Evolutionary conservation across 495 filamentous ascomycete genomes (phyloP), one percentile per base, ranked within the genome.

Genomic region (Aspergillus funiculosus): DNA sequence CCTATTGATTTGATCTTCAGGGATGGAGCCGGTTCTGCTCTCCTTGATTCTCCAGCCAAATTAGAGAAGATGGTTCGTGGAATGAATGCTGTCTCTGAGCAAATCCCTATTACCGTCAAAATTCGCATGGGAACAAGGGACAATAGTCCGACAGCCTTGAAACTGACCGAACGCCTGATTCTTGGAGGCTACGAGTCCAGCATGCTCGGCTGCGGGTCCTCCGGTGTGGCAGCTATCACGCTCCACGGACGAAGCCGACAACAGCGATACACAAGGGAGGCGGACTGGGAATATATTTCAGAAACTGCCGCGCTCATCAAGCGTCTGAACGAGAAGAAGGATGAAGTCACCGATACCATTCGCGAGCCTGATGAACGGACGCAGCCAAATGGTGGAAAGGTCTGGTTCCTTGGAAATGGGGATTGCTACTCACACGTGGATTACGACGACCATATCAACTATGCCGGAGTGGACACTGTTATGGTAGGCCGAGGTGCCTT

Each of bases 321-420:
- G 62, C 69, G 75, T 1, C 75, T 90, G 55, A 87, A 88, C 52
- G 64, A 77, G 31, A 75, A 81, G 58, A 76, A 68, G 10, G 76
- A 81, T 48, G 62, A 62, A 0, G 51, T 83, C 8, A 71, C 76
- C 3, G 92, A 98, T 59, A 98, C 94, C 2, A 73, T 82, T 29
- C 67, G 69, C 9, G 87, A 87, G 54, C 73, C 86, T 0, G 92
- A 98, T 50, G 75, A 71, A 27, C 73, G 80, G 40, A 77, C 71
- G 25, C 62, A 73, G 47, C 78, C 85, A 9, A 78, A 80, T 22
- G 78, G 75, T 1, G 74, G 74, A 35, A 78, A 75, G 49, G 75
- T 89, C 21, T 97, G 85, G 67, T 96, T 98, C 70, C 68, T 97
- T 36, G 92, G 94, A 51, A 98, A 98, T 60, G 92, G 92, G 31